These are phyloP conservation scores for Skeletonema potamos DNA, from an alignment of 108 stramenopile species.

Conservation along the genomic window DNA sequence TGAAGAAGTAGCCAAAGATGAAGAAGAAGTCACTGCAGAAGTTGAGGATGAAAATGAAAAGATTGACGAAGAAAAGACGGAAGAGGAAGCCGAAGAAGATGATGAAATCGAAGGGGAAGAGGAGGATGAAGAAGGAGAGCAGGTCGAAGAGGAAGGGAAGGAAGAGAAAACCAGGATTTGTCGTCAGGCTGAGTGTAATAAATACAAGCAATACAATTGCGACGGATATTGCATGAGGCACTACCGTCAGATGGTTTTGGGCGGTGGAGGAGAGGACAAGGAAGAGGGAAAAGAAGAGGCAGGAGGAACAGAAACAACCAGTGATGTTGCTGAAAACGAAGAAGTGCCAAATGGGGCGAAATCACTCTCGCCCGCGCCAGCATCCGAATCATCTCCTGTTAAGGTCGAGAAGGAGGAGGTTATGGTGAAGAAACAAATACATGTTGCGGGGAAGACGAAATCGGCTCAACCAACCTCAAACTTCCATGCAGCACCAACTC, in stretches of 20 bases:
- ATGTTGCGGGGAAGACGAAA: neutral
- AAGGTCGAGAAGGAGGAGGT: neutral
- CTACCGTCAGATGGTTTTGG: neutral
- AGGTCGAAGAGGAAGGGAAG: neutral
- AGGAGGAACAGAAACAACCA: slow-evolving; percentile 26
- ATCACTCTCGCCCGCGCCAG: neutral
- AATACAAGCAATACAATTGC: slow-evolving; percentile 5
- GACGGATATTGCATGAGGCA: slow-evolving; percentile 11
- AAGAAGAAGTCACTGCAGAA: slow-evolving; percentile 25
- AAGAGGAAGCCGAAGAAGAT: slow-evolving; percentile 26
- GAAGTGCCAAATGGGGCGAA: neutral
- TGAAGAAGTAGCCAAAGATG: neutral
- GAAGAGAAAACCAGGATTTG: slow-evolving; percentile 2
- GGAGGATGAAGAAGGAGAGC: slow-evolving; percentile 10
- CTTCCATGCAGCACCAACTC: neutral
- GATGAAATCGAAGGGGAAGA: neutral
- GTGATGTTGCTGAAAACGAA: slow-evolving; percentile 56
- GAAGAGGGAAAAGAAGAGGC: neutral
- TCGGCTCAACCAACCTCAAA: neutral
- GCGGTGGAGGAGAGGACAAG: slow-evolving; percentile 2
- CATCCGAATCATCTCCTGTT: too few relatives aligned
- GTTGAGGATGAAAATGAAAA: slow-evolving; percentile 50
- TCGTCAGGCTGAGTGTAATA: neutral
- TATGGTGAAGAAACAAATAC: neutral
- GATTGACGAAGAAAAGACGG: slow-evolving; percentile 14